Base-by-base conservation (phyloP, 2,329 filamentous ascomycete species). In the Fusarium haematococcum region DNA sequence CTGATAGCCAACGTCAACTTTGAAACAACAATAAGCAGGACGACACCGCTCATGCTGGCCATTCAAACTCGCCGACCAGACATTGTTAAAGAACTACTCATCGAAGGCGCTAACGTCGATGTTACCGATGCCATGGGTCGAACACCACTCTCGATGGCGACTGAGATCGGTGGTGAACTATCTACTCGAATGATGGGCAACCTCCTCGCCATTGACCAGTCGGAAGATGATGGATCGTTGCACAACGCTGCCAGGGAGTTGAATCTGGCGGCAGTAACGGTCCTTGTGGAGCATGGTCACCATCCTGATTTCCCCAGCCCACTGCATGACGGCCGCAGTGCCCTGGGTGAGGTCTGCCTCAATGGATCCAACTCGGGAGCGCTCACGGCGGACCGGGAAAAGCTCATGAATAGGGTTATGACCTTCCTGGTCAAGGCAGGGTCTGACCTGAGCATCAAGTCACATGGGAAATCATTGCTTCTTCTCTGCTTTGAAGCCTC, bases 221-320 rank as follows among this genome's bases (percentile, higher is more conserved):
- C 88, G 2, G 86, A 84, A 48, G 90, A 93, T 67, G 91, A 94
- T 68, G 91, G 91, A 0, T 92, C 90, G 2, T 83, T 94, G 4
- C 91, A 93, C 75, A 91, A 92, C 69, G 90, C 91, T 5, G 88
- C 91, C 0, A 85, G 89, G 14, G 86, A 88, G 56, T 84, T 93
- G 23, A 90, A 92, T 71, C 72, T 91, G 0, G 81, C 87, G 14
- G 88, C 87, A 2, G 88, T 92, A 70, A 84, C 86, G 59, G 83
- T 90, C 2, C 83, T 94, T 2, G 81, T 92, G 6, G 84, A 91
- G 54, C 83, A 88, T 70, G 89, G 88, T 2, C 91, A 93, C 68
- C 88, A 92, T 18, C 85, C 90, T 0, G 91, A 93, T 76, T 93
- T 92, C 65, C 91, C 91, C 0, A 92, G 89, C 62, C 86, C 88